Percentiles rank a stretch among this genome's conserved stretches.
These are phyloP conservation scores for Macrotyloma uniflorum DNA, from an alignment of 306 rosid genomes.

Conservation along the genomic window DNA sequence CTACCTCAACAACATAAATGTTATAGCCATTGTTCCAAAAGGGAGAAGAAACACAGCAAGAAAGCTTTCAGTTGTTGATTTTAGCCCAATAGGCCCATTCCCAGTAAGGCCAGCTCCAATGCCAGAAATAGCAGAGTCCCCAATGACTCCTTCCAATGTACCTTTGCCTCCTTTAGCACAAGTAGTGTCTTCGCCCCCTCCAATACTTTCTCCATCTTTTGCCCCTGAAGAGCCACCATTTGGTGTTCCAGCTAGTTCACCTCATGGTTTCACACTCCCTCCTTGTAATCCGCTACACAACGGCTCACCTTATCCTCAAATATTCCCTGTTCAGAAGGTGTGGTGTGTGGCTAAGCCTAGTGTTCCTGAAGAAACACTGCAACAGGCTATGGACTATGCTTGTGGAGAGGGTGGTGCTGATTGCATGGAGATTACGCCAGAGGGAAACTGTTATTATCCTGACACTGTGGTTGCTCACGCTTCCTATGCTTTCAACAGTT, in stretches of 20 bases:
- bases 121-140: constrained; percentile 62
- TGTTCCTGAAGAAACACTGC: constrained; percentile 77
- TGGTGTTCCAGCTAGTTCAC: constrained; percentile 61
- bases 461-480: constrained; percentile 85
- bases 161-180: constrained; percentile 61
- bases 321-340: constrained; percentile 50
- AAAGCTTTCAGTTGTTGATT: constrained; percentile 59
- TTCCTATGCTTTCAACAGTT: constrained; percentile 87
- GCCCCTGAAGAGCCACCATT: constrained; percentile 61
- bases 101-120: constrained; percentile 64
- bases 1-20: constrained; percentile 43
- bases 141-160: constrained; percentile 54
- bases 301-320: constrained; percentile 58
- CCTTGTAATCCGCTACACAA: constrained; percentile 65
- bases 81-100: constrained; percentile 41
- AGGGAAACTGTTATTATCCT: constrained; percentile 71
- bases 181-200: constrained; percentile 54
- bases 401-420: constrained; percentile 92
- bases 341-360: constrained; percentile 98
- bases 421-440: constrained; percentile 65
- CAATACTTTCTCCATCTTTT: constrained; percentile 34
- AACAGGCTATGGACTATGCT: constrained; percentile 82
- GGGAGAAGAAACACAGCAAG: constrained; percentile 45
- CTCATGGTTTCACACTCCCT: constrained; percentile 53
- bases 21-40: constrained; percentile 35